A percentile compares a stretch with the other conserved stretches of the same genome.
These are phyloP conservation scores for Rhodotorula paludigena DNA, from an alignment of 768 basidiomycete genomes.

Conservation along the genomic window DNA sequence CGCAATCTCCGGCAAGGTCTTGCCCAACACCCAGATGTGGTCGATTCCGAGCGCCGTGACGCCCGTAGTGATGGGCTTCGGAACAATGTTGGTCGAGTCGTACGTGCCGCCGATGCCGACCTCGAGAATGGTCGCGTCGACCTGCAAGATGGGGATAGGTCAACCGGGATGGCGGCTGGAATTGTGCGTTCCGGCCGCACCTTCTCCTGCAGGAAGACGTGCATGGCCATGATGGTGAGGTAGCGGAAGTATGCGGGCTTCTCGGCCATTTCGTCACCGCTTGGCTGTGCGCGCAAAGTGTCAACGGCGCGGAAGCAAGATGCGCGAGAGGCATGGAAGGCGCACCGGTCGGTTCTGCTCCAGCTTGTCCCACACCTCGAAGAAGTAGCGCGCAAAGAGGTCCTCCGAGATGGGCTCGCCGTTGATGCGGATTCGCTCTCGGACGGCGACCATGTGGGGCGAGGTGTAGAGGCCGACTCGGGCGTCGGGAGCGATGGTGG, in stretches of 20 bases:
- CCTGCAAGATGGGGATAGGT: slow-evolving; percentile 45
- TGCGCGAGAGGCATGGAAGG: slow-evolving; percentile 12
- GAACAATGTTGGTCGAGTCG: slow-evolving; percentile 94
- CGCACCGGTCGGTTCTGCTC: slow-evolving; percentile 60
- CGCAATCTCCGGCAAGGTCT: slow-evolving; percentile 81
- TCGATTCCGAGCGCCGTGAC: slow-evolving; percentile 87
- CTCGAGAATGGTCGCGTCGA: slow-evolving; percentile 88
- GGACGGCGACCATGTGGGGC: slow-evolving; percentile 89
- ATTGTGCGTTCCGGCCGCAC: slow-evolving; percentile 45
- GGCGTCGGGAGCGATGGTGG: slow-evolving; percentile 66
- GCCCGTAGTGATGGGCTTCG: slow-evolving; percentile 81
- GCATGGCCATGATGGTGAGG: slow-evolving; percentile 84
- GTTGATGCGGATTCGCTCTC: slow-evolving; percentile 91
- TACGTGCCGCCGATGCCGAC: slow-evolving; percentile 91
- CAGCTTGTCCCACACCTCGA: slow-evolving; percentile 88
- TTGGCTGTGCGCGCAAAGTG: not conserved
- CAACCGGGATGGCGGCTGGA: not conserved
- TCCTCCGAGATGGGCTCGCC: slow-evolving; percentile 83
- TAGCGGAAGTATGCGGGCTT: slow-evolving; percentile 95
- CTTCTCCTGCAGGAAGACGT: slow-evolving; percentile 73
- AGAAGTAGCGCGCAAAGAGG: slow-evolving; percentile 84
- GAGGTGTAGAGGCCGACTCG: slow-evolving; percentile 93
- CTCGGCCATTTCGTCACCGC: slow-evolving; percentile 51
- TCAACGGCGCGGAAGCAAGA: not conserved
- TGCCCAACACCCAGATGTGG: slow-evolving; percentile 79